Base-by-base conservation (phyloP, 1,139 yeast species). In the Zhuliangozyma blackwelliae region DNA sequence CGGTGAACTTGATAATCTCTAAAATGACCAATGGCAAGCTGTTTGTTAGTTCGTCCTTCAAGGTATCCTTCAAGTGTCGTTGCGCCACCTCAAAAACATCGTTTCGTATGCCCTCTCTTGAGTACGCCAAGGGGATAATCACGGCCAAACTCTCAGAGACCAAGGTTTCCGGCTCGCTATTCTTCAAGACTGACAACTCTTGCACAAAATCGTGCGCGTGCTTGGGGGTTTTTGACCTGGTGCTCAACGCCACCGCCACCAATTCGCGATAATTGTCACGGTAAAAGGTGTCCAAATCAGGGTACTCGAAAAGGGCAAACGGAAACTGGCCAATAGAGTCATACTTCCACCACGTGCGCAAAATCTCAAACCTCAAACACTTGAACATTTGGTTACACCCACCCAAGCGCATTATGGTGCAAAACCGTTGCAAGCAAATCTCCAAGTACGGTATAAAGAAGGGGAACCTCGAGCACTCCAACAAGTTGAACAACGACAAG, bases 111-210 rank as follows among this genome's bases (percentile, higher is more conserved):
- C 82, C 82, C 21, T 61, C 59, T 10, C 54, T 54, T 0, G 75
- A 52, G 45, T 65, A 77, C 0, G 82, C 61, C 9, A 78, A 50
- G 0, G 82, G 69, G 1, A 77, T 53, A 38, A 51, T 43, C 13
- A 54, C 41, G 1, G 75, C 62, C 23, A 74, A 46, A 23, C 73
- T 52, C 10, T 62, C 65, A 5, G 49, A 40, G 2, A 67, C 45
- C 5, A 73, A 34, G 10, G 59, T 30, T 7, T 31, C 38, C 1
- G 40, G 12, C 11, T 48, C 50, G 12, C 39, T 13, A 19, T 40
- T 35, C 39, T 47, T 46, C 34, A 44, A 39, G 38, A 43, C 38
- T 33, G 52, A 39, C 45, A 58, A 46, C 34, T 37, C 49, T 38
- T 46, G 33, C 49, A 37, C 40, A 54, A 59, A 36, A 1, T 37